Conservation (phyloP, 352 stramenopile genomes). For the Ophiocytium majus region DNA sequence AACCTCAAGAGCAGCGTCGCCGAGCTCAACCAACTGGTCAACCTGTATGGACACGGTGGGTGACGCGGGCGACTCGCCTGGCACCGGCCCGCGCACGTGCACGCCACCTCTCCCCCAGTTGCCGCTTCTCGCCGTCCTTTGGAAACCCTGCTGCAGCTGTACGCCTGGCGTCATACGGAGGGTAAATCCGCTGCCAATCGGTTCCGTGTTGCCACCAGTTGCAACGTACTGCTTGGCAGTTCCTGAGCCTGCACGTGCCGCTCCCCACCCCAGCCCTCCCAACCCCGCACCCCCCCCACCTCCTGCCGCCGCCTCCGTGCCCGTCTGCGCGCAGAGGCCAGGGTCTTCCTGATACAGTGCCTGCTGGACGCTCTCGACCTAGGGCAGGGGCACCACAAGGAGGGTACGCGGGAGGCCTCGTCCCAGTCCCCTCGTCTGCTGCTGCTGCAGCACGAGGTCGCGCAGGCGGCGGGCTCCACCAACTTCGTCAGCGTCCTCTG, state of each 20-base stretch:
- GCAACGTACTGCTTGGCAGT: too few species aligned
- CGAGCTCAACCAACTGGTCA: conserved; percentile 75
- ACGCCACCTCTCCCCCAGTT: conserved; percentile 11
- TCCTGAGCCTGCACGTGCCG: too few species aligned
- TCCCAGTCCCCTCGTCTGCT: conserved; percentile 28
- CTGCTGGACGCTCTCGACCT: conserved; percentile 16
- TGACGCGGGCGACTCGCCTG: not conserved
- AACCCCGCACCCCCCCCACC: too few species aligned
- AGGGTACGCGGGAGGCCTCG: not conserved
- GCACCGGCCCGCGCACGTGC: not conserved
- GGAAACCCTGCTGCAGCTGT: too few species aligned
- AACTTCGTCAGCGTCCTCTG: conserved; percentile 82
- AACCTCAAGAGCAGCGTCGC: conserved; percentile 86
- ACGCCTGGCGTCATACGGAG: too few species aligned
- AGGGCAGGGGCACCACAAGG: not conserved
- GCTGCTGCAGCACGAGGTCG: conserved; percentile 79
- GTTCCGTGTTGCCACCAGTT: too few species aligned
- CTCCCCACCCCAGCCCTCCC: too few species aligned
- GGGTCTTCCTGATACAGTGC: conserved; percentile 18
- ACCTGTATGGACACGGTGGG: conserved; percentile 56
- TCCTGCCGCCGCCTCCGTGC: too few species aligned
- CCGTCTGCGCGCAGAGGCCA: conserved; percentile 10
- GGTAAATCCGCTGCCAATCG: too few species aligned
- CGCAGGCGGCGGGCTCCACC: conserved; percentile 74
- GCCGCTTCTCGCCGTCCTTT: not conserved